These are phyloP conservation scores for Staphylotrichum longicolle DNA, from an alignment of 495 filamentous ascomycete genomes.

Conservation along the genomic window DNA sequence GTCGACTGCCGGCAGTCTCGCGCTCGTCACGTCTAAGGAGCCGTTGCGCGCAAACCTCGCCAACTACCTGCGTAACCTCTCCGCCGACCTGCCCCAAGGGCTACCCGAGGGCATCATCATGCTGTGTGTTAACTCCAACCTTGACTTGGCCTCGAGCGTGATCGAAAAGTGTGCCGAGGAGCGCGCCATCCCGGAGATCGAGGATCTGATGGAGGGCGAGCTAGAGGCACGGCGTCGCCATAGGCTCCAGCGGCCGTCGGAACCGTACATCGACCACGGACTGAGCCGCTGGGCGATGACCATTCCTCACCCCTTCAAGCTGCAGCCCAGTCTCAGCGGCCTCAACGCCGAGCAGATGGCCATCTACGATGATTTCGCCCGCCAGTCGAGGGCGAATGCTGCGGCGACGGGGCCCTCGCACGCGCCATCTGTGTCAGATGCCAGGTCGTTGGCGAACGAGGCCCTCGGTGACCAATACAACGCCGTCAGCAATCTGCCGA, in stretches of 20 bases:
- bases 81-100: constrained; percentile 65
- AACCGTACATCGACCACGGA: constrained; percentile 75
- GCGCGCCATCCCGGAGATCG: constrained; percentile 88
- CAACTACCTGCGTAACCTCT: constrained; percentile 85
- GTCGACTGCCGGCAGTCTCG: constrained; percentile 85
- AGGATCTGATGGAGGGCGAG: constrained; percentile 78
- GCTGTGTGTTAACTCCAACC: constrained; percentile 98
- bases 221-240: constrained; percentile 72
- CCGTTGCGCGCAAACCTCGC: constrained; percentile 92
- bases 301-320: constrained; percentile 86
- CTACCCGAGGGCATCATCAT: constrained; percentile 85
- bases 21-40: constrained; percentile 97
- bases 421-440: constrained; percentile 49
- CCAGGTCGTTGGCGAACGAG: constrained; percentile 59
- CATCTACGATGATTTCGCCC: constrained; percentile 93
- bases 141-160: constrained; percentile 85
- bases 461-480: constrained; percentile 81
- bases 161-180: constrained; percentile 94
- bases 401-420: constrained; percentile 39
- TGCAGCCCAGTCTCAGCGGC: constrained; percentile 60
- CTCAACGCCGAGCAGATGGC: constrained; percentile 89
- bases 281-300: constrained; percentile 83
- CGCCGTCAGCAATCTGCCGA: constrained; percentile 70
- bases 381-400: constrained; percentile 64
- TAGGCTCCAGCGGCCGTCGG: constrained; percentile 64